Percentiles rank a stretch among this genome's conserved stretches.
Conservation (phyloP, 345 rosid species). For the Microcos paniculata region DNA sequence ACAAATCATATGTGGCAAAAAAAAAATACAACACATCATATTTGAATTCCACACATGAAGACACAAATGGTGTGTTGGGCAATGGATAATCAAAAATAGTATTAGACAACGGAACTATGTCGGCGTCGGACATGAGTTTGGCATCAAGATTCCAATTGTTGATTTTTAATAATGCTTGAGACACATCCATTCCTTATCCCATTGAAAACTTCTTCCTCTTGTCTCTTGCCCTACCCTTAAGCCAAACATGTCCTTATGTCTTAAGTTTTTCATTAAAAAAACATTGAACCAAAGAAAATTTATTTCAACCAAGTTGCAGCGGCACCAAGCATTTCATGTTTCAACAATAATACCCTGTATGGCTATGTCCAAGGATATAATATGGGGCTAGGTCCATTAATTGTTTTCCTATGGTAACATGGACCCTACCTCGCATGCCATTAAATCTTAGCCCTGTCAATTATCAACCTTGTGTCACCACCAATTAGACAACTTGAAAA, state of each 20-base stretch:
- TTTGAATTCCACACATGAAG: background rate
- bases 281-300: background rate
- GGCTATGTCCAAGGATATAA: background rate
- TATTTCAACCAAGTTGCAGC: background rate
- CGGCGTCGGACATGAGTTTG: background rate
- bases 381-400: conserved; percentile 15
- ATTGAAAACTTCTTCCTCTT: background rate
- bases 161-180: background rate
- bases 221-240: background rate
- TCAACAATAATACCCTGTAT: background rate
- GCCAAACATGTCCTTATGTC: background rate
- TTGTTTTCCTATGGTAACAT: background rate
- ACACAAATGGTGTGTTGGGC: background rate
- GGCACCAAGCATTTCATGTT: background rate
- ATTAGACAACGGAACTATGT: background rate
- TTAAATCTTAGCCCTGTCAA: conserved; percentile 18
- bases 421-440: conserved; percentile 23
- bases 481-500: conserved; percentile 6
- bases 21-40: background rate
- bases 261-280: too few species aligned
- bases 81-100: background rate
- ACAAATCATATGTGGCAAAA: too few species aligned
- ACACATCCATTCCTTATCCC: conserved; percentile 1
- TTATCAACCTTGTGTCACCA: conserved; percentile 16
- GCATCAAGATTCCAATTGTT: background rate